Base-by-base conservation (phyloP, 345 rosid genomes). In the Gossypium stocksii region DNA sequence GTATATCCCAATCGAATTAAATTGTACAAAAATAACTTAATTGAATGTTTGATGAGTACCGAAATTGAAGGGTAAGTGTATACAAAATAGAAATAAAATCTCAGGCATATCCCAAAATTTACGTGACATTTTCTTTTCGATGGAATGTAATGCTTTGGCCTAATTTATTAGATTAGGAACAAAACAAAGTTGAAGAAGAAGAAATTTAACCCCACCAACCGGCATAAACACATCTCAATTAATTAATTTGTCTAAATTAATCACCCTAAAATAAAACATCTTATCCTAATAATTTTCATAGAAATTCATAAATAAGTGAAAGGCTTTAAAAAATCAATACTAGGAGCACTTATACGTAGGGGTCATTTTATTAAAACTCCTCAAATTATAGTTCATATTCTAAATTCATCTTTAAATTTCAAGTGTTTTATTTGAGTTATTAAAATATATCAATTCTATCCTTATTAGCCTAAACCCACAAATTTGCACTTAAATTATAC, bases 131-230 rank as follows among this genome's bases (percentile, higher is more conserved):
- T 41, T 41, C 7, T 34, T 34, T 34, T 34, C 41, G 41, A 34
- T 34, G 22, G 17, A 58, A 69, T 14, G 34, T 6, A 72, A 72
- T 34, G 45, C 66, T 65, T 65, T 70, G 29, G 57, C 22, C 41
- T n/a, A 76, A 70, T 56, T 17, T 25, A 72, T 25, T 17, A 52
- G 58, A 22, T 73, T 49, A n/a, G 15, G 43, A 34, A 5, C 1
- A 34, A 34, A 34, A 34, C 7, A 34, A 34, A 34, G 41, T 34
- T 1, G 41, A 34, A 78, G 68, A 34, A 52, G 34, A 76, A 65
- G 64, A 25, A 15, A 73, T 58, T 3, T 70, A 73, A 75, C 41
- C 77, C 34, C 77, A 76, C 63, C 86, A 76, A 74, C 83, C 73
- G 77, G 75, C 86, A 81, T 56, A 74, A 76, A 67, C 73, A 57